phyloP scores from a whole-genome alignment of 1,284 basidiomycete species.

The Irpex rosettiformis region DNA sequence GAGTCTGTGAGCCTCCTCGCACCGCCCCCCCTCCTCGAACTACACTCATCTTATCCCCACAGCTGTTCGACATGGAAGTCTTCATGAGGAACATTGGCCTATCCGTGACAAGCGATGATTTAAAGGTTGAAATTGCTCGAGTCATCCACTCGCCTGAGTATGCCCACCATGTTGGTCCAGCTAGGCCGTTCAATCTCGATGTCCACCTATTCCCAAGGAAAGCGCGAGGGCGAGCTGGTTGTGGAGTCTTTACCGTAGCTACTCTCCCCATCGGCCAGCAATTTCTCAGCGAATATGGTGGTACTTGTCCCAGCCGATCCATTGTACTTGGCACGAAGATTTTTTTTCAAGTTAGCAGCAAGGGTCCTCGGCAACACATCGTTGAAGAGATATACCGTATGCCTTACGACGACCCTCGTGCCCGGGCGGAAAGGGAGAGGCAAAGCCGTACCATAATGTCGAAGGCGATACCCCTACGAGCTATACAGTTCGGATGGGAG shows the following conservation, averaged over 20 bases:
- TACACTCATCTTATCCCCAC: not conserved
- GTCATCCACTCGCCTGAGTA: conserved; percentile 12
- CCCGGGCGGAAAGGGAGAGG: conserved; percentile 26
- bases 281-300: conserved; percentile 48
- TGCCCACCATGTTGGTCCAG: conserved; percentile 2
- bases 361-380: conserved; percentile 30
- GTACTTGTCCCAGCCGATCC: conserved; percentile 11
- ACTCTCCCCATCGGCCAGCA: conserved; percentile 30
- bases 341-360: conserved; percentile 36
- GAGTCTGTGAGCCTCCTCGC: too few relatives aligned
- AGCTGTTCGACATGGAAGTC: conserved; percentile 14
- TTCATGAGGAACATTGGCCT: conserved; percentile 15
- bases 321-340: conserved; percentile 33
- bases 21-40: too few relatives aligned
- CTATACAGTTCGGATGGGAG: conserved; percentile 51
- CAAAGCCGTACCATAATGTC: conserved; percentile 27
- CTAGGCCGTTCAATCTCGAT: conserved; percentile 10
- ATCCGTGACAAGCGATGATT: not conserved
- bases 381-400: conserved; percentile 38
- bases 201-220: conserved; percentile 9
- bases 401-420: conserved; percentile 44
- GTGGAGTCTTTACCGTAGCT: conserved; percentile 49
- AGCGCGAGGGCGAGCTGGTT: conserved; percentile 23
- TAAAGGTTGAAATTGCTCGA: conserved; percentile 12
- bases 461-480: conserved; percentile 28